A percentile compares a stretch with the other conserved stretches of the same genome.
Evolutionary conservation across 768 basidiomycete species (phyloP).

Genomic region (Leucocoprinus leucothites): DNA sequence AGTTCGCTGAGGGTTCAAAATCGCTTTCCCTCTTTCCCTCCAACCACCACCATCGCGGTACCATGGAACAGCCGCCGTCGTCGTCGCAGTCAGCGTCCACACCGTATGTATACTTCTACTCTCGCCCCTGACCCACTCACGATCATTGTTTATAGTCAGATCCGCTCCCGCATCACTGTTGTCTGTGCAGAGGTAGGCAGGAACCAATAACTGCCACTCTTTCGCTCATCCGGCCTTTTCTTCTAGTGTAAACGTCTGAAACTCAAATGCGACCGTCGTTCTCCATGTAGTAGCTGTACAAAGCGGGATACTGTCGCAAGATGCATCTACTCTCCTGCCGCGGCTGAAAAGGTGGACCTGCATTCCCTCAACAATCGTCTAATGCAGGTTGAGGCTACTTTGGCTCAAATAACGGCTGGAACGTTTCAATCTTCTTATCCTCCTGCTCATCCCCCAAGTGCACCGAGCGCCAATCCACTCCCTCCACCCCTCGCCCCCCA

Average conservation of each 20-base stretch:
- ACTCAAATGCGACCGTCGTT: slow-evolving; percentile 78
- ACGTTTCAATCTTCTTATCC: slow-evolving; percentile 37
- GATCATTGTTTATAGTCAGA: slow-evolving; percentile 13
- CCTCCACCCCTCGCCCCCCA: slow-evolving; percentile 3
- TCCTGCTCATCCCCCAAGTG: slow-evolving; percentile 14
- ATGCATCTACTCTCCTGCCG: slow-evolving; percentile 78
- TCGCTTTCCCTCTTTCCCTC: slow-evolving; percentile 9
- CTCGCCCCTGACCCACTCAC: background rate
- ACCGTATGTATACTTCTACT: slow-evolving; percentile 1
- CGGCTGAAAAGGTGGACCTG: slow-evolving; percentile 86
- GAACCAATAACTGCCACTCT: background rate
- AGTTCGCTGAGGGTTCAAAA: slow-evolving; percentile 4
- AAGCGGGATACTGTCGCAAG: slow-evolving; percentile 74
- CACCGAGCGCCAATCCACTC: background rate
- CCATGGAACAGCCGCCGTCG: slow-evolving; percentile 11
- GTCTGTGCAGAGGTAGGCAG: slow-evolving; percentile 19
- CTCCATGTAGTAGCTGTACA: slow-evolving; percentile 73
- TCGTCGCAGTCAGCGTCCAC: slow-evolving; percentile 5
- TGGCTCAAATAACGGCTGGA: slow-evolving; percentile 47
- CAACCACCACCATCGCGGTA: slow-evolving; percentile 5
- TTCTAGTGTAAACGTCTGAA: slow-evolving; percentile 83
- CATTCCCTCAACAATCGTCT: slow-evolving; percentile 83
- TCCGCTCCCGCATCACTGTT: slow-evolving; percentile 19
- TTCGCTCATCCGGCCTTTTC: slow-evolving; percentile 8
- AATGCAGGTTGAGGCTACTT: slow-evolving; percentile 61